Conservation (phyloP, 2,329 filamentous ascomycete species). For the Decorospora gaudefroyi region DNA sequence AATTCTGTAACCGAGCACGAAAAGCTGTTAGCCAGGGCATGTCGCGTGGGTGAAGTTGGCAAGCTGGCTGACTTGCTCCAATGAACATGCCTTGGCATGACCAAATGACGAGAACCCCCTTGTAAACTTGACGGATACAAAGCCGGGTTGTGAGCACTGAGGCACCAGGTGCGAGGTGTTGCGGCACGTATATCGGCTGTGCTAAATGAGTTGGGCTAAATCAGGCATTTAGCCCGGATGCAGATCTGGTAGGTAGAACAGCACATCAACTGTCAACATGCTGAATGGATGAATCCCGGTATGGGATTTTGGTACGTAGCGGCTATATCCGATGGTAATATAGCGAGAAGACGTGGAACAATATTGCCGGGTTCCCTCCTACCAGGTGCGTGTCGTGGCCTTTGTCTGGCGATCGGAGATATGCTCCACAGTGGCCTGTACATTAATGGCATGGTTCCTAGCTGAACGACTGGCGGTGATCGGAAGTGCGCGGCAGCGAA, state of each 20-base stretch:
- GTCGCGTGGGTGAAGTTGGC: neutral
- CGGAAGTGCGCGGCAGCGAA: constrained; percentile 1
- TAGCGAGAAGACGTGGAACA: too few species aligned
- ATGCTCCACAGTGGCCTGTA: too few species aligned
- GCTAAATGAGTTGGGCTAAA: too few species aligned
- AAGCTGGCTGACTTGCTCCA: neutral
- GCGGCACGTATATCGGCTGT: constrained; percentile 1
- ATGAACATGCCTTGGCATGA: neutral
- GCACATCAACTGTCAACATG: too few species aligned
- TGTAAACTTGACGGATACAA: neutral
- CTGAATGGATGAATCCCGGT: too few species aligned
- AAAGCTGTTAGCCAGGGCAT: neutral
- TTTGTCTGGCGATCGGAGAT: too few species aligned
- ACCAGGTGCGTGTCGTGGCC: too few species aligned
- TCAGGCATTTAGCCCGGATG: constrained; percentile 8
- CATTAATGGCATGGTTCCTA: too few species aligned
- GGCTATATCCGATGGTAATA: too few species aligned
- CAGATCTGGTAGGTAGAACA: too few species aligned
- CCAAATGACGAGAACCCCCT: neutral
- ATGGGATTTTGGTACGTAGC: too few species aligned
- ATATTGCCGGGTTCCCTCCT: too few species aligned
- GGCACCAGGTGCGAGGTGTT: constrained; percentile 5
- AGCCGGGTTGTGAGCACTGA: constrained; percentile 4
- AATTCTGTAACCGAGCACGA: neutral
- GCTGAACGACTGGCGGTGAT: neutral